Conservation (phyloP, 2,329 filamentous ascomycete genomes). For the Hansfordia pulvinata region DNA sequence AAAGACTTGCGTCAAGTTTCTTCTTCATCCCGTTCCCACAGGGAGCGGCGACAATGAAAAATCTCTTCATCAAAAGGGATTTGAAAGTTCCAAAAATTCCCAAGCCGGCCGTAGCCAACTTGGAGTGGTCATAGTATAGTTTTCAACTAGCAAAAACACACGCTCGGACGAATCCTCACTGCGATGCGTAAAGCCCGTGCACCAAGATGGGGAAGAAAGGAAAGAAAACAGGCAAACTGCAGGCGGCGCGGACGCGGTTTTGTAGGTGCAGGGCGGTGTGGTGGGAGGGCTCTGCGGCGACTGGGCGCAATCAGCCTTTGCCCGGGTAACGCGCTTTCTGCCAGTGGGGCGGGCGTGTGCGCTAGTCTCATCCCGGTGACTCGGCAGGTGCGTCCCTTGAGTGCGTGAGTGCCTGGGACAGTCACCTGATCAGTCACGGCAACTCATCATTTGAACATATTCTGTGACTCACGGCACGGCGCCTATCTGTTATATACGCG, state of each 20-base stretch:
- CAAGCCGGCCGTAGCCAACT: slow-evolving; percentile 53
- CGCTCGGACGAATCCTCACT: slow-evolving; percentile 82
- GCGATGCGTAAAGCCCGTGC: slow-evolving; percentile 70
- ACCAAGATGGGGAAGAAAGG: slow-evolving; percentile 43
- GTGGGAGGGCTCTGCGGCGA: too few relatives aligned
- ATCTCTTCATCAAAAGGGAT: slow-evolving; percentile 20
- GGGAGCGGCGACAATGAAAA: slow-evolving; percentile 34
- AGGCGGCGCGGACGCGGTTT: slow-evolving; percentile 5
- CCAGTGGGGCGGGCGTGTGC: too few relatives aligned
- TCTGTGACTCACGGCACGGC: too few relatives aligned
- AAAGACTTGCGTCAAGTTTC: slow-evolving; percentile 17
- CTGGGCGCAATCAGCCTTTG: too few relatives aligned
- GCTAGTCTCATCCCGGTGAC: too few relatives aligned
- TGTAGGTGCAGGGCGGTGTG: slow-evolving; percentile 1
- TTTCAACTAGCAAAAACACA: slow-evolving; percentile 86
- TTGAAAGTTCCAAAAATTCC: slow-evolving; percentile 77
- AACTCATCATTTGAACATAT: too few relatives aligned
- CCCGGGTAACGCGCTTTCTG: too few relatives aligned
- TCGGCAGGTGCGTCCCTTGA: too few relatives aligned
- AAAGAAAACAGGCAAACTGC: slow-evolving; percentile 12
- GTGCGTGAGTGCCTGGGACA: too few relatives aligned
- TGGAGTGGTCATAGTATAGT: slow-evolving; percentile 70
- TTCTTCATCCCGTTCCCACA: slow-evolving; percentile 34
- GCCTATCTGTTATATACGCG: too few relatives aligned
- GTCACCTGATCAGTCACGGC: too few relatives aligned